Evolutionary conservation across 2,329 filamentous ascomycete genomes (phyloP), one percentile per base, ranked within the genome.

Genomic region (Cercospora sp.): DNA sequence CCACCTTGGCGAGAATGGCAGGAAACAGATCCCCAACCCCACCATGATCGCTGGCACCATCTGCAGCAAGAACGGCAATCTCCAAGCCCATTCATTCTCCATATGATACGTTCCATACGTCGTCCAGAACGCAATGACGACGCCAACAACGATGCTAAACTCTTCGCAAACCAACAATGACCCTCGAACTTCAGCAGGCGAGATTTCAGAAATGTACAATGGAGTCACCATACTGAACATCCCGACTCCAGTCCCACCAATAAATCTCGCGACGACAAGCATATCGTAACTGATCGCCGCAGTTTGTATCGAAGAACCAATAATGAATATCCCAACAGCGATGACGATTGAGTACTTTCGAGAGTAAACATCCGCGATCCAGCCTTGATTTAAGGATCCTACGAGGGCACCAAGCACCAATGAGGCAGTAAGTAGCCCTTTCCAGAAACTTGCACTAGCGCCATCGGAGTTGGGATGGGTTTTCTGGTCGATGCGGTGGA

Each of bases 191-290:
- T 82, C 77, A 0, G 80, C 80, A 0, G 94, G 94, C 3, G 92
- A 89, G 12, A 97, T 83, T 79, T 98, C 94, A 8, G 91, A 90
- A 68, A 97, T 94, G 80, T 97, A 97, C 55, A 83, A 83, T 53
- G 40, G 70, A 21, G 70, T 79, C 67, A 67, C 83, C 81, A 77
- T 73, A 28, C 65, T 70, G 28, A 79, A 66, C 68, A 77, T 77
- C 18, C 77, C 77, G 12, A 79, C 74, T 0, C 77, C 77, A 28
- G 78, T 65, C 3, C 77, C 77, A 10, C 76, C 77, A 57, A 79
- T 74, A 43, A 75, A 74, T 28, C 77, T 72, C 13, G 76, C 77
- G 12, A 75, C 67, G 9, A 77, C 74, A 7, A 79, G 74, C 70
- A 79, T 77, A 8, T 63, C 65, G 63, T 78, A 79, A 65, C 74